These are phyloP conservation scores for Cercospora nicotianae DNA, from an alignment of 2,329 filamentous ascomycete species.

Conservation along the genomic window DNA sequence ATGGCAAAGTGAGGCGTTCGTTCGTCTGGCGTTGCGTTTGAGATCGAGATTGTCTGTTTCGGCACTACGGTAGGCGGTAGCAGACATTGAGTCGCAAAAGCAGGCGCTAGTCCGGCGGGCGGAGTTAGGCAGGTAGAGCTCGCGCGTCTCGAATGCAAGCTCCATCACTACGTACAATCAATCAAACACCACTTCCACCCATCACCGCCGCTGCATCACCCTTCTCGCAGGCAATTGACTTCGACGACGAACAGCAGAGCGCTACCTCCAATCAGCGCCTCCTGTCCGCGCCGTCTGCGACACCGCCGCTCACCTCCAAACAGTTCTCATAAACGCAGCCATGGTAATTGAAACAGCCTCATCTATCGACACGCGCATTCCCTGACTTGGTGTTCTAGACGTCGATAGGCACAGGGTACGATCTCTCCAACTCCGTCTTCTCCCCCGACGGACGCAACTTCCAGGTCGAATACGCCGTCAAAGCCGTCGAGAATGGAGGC, in stretches of 20 bases:
- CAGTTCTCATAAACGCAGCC: slow-evolving; percentile 24
- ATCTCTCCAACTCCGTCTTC: slow-evolving; percentile 99
- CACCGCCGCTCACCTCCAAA: slow-evolving; percentile 1
- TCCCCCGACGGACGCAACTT: slow-evolving; percentile 98
- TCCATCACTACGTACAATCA: slow-evolving; percentile 7
- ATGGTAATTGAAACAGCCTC: slow-evolving; percentile 31
- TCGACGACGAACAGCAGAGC: background rate
- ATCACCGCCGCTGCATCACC: background rate
- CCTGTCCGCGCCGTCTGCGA: slow-evolving; percentile 6
- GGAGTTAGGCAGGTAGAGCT: slow-evolving; percentile 13
- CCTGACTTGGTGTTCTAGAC: slow-evolving; percentile 60
- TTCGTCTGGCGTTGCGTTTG: background rate
- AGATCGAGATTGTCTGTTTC: background rate
- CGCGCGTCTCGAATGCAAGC: slow-evolving; percentile 11
- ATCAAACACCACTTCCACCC: background rate
- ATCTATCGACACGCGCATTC: slow-evolving; percentile 4
- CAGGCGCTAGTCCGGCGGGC: slow-evolving; percentile 6
- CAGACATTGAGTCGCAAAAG: background rate
- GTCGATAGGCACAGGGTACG: slow-evolving; percentile 99
- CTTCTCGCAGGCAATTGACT: background rate
- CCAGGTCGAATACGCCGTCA: slow-evolving; percentile 96
- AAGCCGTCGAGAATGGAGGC: slow-evolving; percentile 96
- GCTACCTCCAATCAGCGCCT: background rate
- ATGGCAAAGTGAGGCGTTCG: background rate
- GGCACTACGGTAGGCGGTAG: background rate